These are phyloP conservation scores for Trichoderma sp. DNA, from an alignment of 2,329 filamentous ascomycete genomes.

Conservation along the genomic window DNA sequence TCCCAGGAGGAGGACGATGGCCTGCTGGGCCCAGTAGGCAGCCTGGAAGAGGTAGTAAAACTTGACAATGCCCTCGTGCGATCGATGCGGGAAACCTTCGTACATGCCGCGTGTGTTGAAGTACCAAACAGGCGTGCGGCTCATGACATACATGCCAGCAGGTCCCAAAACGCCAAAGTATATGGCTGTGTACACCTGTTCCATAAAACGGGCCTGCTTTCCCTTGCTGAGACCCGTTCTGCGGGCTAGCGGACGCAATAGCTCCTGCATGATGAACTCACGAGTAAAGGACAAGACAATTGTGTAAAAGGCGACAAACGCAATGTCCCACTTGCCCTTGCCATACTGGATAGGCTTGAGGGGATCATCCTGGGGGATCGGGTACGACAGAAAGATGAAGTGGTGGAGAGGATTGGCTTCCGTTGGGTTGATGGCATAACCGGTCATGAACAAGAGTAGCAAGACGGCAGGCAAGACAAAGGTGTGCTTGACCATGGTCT, in stretches of 20 bases:
- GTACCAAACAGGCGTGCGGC: slow-evolving; percentile 88
- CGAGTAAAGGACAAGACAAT: slow-evolving; percentile 89
- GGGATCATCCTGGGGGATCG: slow-evolving; percentile 56
- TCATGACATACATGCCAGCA: slow-evolving; percentile 88
- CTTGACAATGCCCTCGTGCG: slow-evolving; percentile 82
- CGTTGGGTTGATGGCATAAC: slow-evolving; percentile 76
- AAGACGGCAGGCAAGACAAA: slow-evolving; percentile 70
- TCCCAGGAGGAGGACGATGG: slow-evolving; percentile 81
- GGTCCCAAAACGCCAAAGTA: slow-evolving; percentile 87
- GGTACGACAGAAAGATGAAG: slow-evolving; percentile 91
- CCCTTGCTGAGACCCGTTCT: slow-evolving; percentile 70
- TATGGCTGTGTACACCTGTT: slow-evolving; percentile 90
- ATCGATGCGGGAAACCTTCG: slow-evolving; percentile 80
- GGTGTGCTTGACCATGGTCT: slow-evolving; percentile 63
- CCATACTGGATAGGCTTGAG: slow-evolving; percentile 70
- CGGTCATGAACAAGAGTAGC: slow-evolving; percentile 62
- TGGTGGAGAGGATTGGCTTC: slow-evolving; percentile 76
- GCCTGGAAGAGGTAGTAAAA: slow-evolving; percentile 95
- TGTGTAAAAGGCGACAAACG: slow-evolving; percentile 87
- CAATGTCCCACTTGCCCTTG: slow-evolving; percentile 85
- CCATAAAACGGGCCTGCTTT: slow-evolving; percentile 92
- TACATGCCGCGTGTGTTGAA: slow-evolving; percentile 93
- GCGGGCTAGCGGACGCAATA: slow-evolving; percentile 76
- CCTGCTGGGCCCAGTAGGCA: slow-evolving; percentile 94
- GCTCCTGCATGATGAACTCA: slow-evolving; percentile 92